Percentiles rank a stretch among this genome's conserved stretches.
Evolutionary conservation across 1,284 basidiomycete species (phyloP).

Genomic region (Takashimella koratensis): DNA sequence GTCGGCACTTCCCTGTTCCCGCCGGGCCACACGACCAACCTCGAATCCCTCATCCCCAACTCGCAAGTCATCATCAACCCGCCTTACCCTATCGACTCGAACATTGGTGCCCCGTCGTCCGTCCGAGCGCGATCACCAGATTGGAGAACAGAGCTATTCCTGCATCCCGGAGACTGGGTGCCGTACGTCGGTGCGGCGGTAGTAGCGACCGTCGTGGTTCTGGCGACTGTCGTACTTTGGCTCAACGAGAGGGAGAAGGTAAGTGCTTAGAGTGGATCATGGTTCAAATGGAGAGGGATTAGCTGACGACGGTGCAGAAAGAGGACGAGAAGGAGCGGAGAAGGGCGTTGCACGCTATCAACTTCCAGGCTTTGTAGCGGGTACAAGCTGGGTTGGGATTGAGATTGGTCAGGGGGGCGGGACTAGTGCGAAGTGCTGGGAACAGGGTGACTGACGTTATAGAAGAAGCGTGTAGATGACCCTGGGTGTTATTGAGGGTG

Average conservation of each 20-base stretch:
- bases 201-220: constrained; percentile 64
- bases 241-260: constrained; percentile 91
- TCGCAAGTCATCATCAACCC: constrained; percentile 94
- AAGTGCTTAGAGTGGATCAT: constrained; percentile 24
- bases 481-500: too few species aligned
- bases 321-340: constrained; percentile 89
- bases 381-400: constrained; percentile 4
- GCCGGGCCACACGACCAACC: constrained; percentile 67
- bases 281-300: neutral
- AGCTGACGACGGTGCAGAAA: constrained; percentile 53
- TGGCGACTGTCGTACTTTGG: constrained; percentile 79
- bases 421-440: too few species aligned
- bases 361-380: constrained; percentile 83
- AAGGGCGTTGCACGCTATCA: constrained; percentile 86
- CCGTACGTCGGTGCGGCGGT: constrained; percentile 91
- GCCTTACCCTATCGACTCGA: constrained; percentile 50
- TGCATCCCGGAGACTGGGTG: constrained; percentile 95
- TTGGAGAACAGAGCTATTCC: constrained; percentile 87
- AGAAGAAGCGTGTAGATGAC: too few species aligned
- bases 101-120: constrained; percentile 3
- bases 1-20: constrained; percentile 79
- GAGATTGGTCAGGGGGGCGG: too few species aligned
- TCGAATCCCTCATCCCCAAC: constrained; percentile 97
- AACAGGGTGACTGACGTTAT: too few species aligned
- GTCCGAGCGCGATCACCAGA: constrained; percentile 39